phyloP scores from a whole-genome alignment of 495 filamentous ascomycete species.

The Ramalina peruviana region DNA sequence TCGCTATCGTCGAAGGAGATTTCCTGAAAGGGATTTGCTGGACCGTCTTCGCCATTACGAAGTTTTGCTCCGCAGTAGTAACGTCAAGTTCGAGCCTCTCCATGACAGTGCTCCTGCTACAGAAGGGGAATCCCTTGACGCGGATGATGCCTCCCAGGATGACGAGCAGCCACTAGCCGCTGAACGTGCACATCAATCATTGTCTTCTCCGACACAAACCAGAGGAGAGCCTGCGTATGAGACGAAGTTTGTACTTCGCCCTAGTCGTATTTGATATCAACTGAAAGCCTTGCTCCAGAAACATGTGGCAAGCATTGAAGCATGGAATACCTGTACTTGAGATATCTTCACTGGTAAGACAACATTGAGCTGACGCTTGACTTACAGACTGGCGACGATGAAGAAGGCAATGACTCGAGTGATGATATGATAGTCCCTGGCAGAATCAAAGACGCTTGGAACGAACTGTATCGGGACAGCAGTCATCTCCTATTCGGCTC shows the following conservation, averaged over 20 bases:
- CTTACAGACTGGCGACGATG: neutral
- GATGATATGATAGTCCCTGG: constrained; percentile 21
- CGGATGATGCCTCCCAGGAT: constrained; percentile 16
- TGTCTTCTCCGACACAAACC: constrained; percentile 13
- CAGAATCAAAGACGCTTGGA: constrained; percentile 30
- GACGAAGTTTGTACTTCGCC: constrained; percentile 25
- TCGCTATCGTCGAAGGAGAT: constrained; percentile 33
- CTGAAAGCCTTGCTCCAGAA: constrained; percentile 21
- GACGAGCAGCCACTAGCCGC: constrained; percentile 12
- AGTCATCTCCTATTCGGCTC: constrained; percentile 39
- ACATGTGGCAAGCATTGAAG: constrained; percentile 36
- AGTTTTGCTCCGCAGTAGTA: constrained; percentile 34
- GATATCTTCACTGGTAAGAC: neutral
- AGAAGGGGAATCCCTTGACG: constrained; percentile 10
- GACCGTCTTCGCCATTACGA: constrained; percentile 39
- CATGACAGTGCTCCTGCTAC: constrained; percentile 19
- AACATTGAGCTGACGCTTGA: too few relatives aligned
- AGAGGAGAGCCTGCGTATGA: constrained; percentile 24
- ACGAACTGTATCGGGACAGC: constrained; percentile 22
- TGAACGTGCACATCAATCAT: neutral
- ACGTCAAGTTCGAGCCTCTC: constrained; percentile 37
- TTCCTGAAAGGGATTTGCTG: constrained; percentile 41
- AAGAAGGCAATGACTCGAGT: constrained; percentile 18
- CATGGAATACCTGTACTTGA: constrained; percentile 24
- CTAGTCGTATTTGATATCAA: constrained; percentile 7